Evolutionary conservation across 371 early-diverging fungal genomes (phyloP).

Genomic region (Homolaphlyctis polyrhiza): DNA sequence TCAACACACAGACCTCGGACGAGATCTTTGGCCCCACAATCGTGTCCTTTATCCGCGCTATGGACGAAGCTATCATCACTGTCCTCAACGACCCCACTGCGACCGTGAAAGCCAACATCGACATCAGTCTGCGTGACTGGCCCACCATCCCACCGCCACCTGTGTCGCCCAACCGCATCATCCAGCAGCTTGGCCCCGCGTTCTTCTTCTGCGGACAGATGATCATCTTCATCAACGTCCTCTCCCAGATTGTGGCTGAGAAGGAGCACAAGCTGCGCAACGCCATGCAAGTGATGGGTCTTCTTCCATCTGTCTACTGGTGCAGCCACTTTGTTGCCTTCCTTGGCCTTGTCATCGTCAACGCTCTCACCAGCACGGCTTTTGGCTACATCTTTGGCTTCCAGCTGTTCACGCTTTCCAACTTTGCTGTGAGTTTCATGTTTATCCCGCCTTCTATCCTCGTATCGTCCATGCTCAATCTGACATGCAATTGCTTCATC

Average conservation of each 20-base stretch:
- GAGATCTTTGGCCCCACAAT: slow-evolving; percentile 54
- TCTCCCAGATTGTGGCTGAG: slow-evolving; percentile 63
- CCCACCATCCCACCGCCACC: slow-evolving; percentile 53
- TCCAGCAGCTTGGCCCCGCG: slow-evolving; percentile 51
- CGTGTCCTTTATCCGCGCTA: slow-evolving; percentile 49
- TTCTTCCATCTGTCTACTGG: slow-evolving; percentile 58
- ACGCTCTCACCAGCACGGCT: slow-evolving; percentile 46
- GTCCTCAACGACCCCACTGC: slow-evolving; percentile 30
- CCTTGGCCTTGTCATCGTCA: slow-evolving; percentile 48
- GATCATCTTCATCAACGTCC: slow-evolving; percentile 53
- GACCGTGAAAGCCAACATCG: slow-evolving; percentile 31
- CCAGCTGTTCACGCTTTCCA: slow-evolving; percentile 48
- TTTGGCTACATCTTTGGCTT: slow-evolving; percentile 58
- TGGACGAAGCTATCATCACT: slow-evolving; percentile 60
- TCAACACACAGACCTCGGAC: slow-evolving; percentile 41
- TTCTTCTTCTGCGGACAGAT: slow-evolving; percentile 67
- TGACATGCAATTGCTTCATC: too few relatives aligned
- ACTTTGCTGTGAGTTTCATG: slow-evolving; percentile 42
- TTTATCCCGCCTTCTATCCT: too few relatives aligned
- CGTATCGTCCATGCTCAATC: too few relatives aligned
- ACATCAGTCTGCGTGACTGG: slow-evolving; percentile 58
- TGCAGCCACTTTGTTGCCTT: slow-evolving; percentile 51
- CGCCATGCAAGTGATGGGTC: slow-evolving; percentile 71
- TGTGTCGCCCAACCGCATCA: slow-evolving; percentile 43
- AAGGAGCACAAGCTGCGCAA: slow-evolving; percentile 63